Base-by-base conservation (phyloP, 1,284 basidiomycete species). In the Moesziomyces aphidis region DNA sequence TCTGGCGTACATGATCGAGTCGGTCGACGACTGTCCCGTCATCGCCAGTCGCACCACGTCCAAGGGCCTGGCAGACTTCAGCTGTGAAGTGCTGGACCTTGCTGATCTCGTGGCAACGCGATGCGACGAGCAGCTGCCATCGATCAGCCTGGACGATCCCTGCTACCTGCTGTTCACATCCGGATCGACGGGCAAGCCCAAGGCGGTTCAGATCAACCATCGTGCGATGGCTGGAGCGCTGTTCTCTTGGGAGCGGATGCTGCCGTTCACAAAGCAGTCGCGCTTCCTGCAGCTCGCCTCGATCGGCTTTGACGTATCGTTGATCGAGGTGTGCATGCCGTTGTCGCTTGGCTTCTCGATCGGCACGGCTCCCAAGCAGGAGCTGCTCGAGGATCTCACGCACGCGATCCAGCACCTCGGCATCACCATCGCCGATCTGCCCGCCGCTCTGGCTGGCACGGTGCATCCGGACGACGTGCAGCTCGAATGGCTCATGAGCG, bases 291-390 rank as follows among this genome's bases (percentile, higher is more conserved):
- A 84, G 62, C 73, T 83, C 17, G 80, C 82, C 11, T 83, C 82
- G 36, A 77, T 80, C 17, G 80, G 79, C 8, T 83, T 83, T 55
- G 81, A 83, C 48, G 81, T 83, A 4, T 83, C 73, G 11, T 55
- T 84, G n/a, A 80, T 83, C 48, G 83, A 84, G 64, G 53, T 84
- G n/a, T 82, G 80, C 61, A 73, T 84, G 72, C 79, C 82, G 3
- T 64, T 83, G 3, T 73, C 78, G 21, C 70, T 80, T 4, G 83
- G 83, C 22, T 81, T 77, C 45, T 75, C 80, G 13, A 58, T 84
- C 53, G 80, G 73, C 6, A 78, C 67, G 13, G 81, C 82, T 15
- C 78, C 81, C 5, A 83, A 82, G 58, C 73, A 80, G 23, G 59
- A 72, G 28, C 73, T 84, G 9, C 62, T 84, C 26, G 70, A 80